A percentile compares a stretch with the other conserved stretches of the same genome.
phyloP scores from a whole-genome alignment of 164 flowering plant genomes.

The Berberis vulgaris region DNA sequence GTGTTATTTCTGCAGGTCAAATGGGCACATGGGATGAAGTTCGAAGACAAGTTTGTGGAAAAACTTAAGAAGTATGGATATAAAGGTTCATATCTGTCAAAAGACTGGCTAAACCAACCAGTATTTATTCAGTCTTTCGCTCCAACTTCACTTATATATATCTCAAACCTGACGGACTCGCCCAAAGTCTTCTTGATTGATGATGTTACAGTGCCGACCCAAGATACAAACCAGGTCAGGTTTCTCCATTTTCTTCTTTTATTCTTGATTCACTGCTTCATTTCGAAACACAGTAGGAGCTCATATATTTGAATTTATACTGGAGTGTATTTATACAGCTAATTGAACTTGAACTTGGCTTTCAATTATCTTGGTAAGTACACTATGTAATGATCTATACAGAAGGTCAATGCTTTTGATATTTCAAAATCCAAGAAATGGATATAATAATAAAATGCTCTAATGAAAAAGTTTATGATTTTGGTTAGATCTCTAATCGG shows the following conservation, averaged over 20 bases:
- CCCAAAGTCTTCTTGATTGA: constrained; percentile 91
- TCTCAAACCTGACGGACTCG: constrained; percentile 64
- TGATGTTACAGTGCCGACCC: constrained; percentile 57
- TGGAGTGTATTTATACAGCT: no score
- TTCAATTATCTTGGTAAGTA: no score
- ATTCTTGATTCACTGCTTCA: neutral
- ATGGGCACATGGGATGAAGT: constrained; percentile 80
- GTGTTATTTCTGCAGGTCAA: constrained; percentile 48
- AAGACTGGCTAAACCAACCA: constrained; percentile 86
- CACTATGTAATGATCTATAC: no score
- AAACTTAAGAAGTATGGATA: constrained; percentile 83
- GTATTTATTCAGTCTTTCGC: constrained; percentile 95
- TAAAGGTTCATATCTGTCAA: constrained; percentile 77
- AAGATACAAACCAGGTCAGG: constrained; percentile 91
- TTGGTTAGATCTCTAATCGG: no score
- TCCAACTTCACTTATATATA: constrained; percentile 72
- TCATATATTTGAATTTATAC: no score
- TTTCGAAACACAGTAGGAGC: no score
- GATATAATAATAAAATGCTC: no score
- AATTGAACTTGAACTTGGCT: no score
- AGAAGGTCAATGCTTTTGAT: no score
- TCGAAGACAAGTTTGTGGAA: constrained; percentile 83
- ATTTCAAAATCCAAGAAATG: no score
- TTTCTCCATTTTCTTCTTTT: neutral
- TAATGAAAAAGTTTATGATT: no score